Evolutionary conservation across 306 rosid species (phyloP), one percentile per base, ranked within the genome.

Genomic region (Pyrus communis): DNA sequence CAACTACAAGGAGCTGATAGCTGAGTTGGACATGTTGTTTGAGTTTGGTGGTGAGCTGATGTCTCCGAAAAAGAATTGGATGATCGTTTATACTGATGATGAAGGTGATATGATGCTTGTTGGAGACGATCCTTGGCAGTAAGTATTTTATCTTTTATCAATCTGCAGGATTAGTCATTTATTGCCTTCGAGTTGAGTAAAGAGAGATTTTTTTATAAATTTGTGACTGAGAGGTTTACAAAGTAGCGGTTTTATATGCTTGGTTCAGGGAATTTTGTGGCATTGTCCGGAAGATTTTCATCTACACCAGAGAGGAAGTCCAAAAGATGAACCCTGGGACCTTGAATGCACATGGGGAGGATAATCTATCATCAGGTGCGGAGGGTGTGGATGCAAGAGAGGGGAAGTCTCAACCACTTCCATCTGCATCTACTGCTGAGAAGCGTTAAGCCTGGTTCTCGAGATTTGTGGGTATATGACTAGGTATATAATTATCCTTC

Each of bases 71-170:
- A 95, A 89, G 86, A 89, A 88, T 61, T 95, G 97, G 99, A 82
- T 92, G 77, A 81, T 92, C 70, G 97, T 95, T 46, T 95, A 87
- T 75, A 95, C 97, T 0, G 99, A 95, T 23, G 88, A 90, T 63
- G 99, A 95, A 84, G 97, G 90, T 12, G 99, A 95, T 82, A 92
- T 91, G 93, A 95, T 95, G 99, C 99, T 95, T 75, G 99, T 90
- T 75, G 99, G 99, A 33, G 99, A 95, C 77, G 99, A 95, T 87
- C 99, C 99, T 1, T 95, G 97, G 99, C 97, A 78, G 99, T 95
- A 90, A 89, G 99, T 59, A 82, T 74, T 74, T 76, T 55, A 12
- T 71, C 75, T 64, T 75, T 30, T 42, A 9, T 76, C n/a, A 9
- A 4, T 75, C 63, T 80, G 51, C 60, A 45, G 46, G 58, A 18